Percentiles rank a stretch among this genome's conserved stretches.
Evolutionary conservation across 2,329 filamentous ascomycete species (phyloP).

Genomic region (Leptographium procerum): DNA sequence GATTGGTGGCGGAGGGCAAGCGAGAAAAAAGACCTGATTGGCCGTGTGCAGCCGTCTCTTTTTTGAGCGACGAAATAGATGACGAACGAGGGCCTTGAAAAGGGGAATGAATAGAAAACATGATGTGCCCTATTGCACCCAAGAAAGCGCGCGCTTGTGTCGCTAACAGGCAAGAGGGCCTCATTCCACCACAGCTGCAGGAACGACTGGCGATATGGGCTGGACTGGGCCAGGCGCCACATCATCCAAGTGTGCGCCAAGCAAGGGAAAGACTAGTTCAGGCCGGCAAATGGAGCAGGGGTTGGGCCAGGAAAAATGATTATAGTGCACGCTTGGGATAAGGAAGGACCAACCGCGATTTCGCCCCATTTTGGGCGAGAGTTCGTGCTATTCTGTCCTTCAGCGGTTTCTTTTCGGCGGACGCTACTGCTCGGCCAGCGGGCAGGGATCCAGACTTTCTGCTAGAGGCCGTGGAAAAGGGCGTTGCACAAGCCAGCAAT

Average conservation of each 20-base stretch:
- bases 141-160: neutral
- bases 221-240: neutral
- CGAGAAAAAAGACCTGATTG: neutral
- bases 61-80: neutral
- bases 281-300: neutral
- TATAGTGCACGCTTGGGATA: constrained; percentile 1
- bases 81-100: neutral
- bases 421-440: neutral
- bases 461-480: neutral
- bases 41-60: neutral
- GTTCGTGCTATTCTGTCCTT: constrained; percentile 4
- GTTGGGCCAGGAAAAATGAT: neutral
- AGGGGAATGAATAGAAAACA: neutral
- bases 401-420: neutral
- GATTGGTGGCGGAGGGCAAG: neutral
- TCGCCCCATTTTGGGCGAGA: constrained; percentile 33
- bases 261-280: neutral
- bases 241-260: neutral
- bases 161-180: neutral
- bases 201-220: neutral
- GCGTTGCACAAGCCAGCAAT: neutral
- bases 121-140: neutral
- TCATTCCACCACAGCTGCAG: neutral
- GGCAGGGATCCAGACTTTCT: neutral
- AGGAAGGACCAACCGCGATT: constrained; percentile 39